Evolutionary conservation across 2,329 filamentous ascomycete genomes (phyloP).

Genomic region (Kalaharituber pfeilii): DNA sequence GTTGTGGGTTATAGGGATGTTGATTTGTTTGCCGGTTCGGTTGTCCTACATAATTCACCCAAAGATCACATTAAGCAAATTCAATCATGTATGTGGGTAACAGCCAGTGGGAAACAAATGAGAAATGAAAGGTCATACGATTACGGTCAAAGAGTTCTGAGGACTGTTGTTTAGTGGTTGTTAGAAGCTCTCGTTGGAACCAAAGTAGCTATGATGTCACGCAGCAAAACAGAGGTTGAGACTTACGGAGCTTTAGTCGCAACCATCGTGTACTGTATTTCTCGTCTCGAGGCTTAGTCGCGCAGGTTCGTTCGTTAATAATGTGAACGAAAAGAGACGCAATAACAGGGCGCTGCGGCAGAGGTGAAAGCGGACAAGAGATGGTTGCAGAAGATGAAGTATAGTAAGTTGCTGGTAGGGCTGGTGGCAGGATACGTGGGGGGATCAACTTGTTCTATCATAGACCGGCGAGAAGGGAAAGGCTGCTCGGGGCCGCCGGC

Average conservation of each 20-base stretch:
- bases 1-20: slow-evolving; percentile 35
- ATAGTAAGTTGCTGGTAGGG: neutral
- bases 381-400: too few species aligned
- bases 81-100: too few species aligned
- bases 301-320: neutral
- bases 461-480: too few species aligned
- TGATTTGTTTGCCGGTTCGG: slow-evolving; percentile 34
- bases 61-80: neutral
- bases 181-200: neutral
- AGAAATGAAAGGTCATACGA: neutral
- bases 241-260: neutral
- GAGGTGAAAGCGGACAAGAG: too few species aligned
- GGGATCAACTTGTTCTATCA: too few species aligned
- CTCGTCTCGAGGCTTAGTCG: neutral
- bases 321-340: too few species aligned
- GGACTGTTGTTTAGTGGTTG: neutral
- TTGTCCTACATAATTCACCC: slow-evolving; percentile 27
- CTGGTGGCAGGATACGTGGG: neutral
- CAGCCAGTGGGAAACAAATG: neutral
- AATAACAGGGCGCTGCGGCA: too few species aligned
- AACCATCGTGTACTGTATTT: neutral
- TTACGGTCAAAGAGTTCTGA: neutral
- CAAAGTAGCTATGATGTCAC: neutral
- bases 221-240: neutral
- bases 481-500: too few species aligned